Evolutionary conservation across 441 rosid species (phyloP), one percentile per base, ranked within the genome.

Genomic region (Pelargonium myrrhifolium): DNA sequence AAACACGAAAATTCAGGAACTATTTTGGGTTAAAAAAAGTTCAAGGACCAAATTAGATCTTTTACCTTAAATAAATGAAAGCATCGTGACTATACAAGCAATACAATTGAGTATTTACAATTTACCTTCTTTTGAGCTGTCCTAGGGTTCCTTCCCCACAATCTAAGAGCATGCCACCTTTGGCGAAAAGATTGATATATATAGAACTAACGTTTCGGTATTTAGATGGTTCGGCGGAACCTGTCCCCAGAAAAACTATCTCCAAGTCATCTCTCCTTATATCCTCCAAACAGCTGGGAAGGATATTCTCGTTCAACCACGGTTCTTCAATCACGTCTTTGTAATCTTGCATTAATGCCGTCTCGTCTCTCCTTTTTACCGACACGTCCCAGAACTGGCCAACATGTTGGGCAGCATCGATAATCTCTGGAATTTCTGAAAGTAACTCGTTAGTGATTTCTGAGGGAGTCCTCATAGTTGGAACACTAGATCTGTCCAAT

Each of bases 121-220:
- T 1, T 17, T 78, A 89, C 93, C 93, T 89, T 83, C 98, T 87
- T 80, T 90, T 93, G 77, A 93, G 85, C 79, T 93, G 97, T 31
- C 95, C 97, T 28, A 90, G 76, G 65, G 95, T 90, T 72, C 98
- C 98, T 85, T 93, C 98, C 11, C 98, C 96, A 55, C 98, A 93
- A 71, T 93, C 97, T 65, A 90, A 77, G 56, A 93, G 85, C 75
- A 93, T 70, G 73, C 97, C 80, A 39, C 97, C 97, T 74, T 77
- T 85, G 20, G 88, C 81, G 69, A 84, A 93, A 47, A 93, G 84
- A 78, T 93, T 87, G 43, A 93, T 68, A 76, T 81, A 85, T 55
- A 90, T 74, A 14, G 98, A 78, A 76, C 83, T 93, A 65, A 93
- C 98, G 61, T 90, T 93, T 64, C 98, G 76, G 70, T 90, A 90